Percentiles rank a stretch among this genome's conserved stretches.
Conservation (phyloP, 305 asterid genomes). For the Stenogyne calaminthoides region DNA sequence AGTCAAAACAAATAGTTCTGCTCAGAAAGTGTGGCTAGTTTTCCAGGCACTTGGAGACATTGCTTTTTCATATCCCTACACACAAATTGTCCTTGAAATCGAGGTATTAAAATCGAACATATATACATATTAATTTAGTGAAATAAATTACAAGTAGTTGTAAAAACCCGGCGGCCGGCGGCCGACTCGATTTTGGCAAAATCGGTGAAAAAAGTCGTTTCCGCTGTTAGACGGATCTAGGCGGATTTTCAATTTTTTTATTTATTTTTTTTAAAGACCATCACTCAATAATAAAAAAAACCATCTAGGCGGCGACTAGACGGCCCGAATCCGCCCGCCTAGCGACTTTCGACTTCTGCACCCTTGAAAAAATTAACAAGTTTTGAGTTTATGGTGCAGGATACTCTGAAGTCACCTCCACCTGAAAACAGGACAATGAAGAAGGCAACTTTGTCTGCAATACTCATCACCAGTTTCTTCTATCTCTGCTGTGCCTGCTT, state of each 20-base stretch:
- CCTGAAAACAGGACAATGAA: conserved; percentile 47
- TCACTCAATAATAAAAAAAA: too few relatives aligned
- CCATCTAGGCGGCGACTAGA: too few relatives aligned
- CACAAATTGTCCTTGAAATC: conserved; percentile 45
- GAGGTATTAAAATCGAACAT: conserved; percentile 29
- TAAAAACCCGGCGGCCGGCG: too few relatives aligned
- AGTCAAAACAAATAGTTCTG: conserved; percentile 19
- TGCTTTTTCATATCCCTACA: conserved; percentile 49
- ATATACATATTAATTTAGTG: neutral
- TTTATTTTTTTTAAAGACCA: too few relatives aligned
- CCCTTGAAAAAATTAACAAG: too few relatives aligned
- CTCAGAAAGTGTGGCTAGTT: conserved; percentile 43
- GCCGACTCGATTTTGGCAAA: too few relatives aligned
- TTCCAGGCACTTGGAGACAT: conserved; percentile 52
- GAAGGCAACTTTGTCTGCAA: conserved; percentile 40
- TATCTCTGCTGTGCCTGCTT: conserved; percentile 55
- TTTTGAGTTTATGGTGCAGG: conserved; percentile 21
- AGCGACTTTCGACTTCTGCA: too few relatives aligned
- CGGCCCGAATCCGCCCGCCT: too few relatives aligned
- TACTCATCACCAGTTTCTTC: conserved; percentile 46
- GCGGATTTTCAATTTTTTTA: too few relatives aligned
- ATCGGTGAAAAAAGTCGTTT: too few relatives aligned
- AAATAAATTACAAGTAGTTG: neutral
- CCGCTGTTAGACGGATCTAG: too few relatives aligned
- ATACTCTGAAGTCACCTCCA: conserved; percentile 50